A percentile compares a stretch with the other conserved stretches of the same genome.
phyloP scores from a whole-genome alignment of 78 protist genomes.

The Bodo saltans region DNA sequence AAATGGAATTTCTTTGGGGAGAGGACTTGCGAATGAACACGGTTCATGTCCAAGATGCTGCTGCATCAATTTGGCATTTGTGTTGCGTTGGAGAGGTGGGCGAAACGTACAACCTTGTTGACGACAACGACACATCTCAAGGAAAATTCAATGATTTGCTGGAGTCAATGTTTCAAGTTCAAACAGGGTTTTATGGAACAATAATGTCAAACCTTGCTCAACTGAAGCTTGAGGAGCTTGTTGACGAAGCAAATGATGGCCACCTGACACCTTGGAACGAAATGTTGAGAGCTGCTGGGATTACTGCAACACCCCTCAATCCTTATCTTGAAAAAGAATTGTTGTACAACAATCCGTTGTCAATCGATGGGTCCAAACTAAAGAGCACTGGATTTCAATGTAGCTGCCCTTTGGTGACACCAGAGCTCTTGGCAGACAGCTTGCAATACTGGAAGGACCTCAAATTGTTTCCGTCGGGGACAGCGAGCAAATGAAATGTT shows the following conservation, averaged over 20 bases:
- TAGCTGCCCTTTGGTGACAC: not conserved
- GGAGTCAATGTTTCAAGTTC: slow-evolving; percentile 72
- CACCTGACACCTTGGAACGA: slow-evolving; percentile 90
- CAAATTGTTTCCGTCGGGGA: not conserved
- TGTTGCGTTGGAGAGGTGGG: slow-evolving; percentile 58
- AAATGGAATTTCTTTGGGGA: slow-evolving; percentile 84
- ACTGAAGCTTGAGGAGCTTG: slow-evolving; percentile 47
- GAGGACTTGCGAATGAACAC: slow-evolving; percentile 79
- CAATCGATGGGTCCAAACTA: slow-evolving; percentile 78
- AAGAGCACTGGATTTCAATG: slow-evolving; percentile 67
- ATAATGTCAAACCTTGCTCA: slow-evolving; percentile 31
- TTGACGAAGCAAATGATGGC: slow-evolving; percentile 77
- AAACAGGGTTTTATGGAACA: slow-evolving; percentile 75
- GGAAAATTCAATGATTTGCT: slow-evolving; percentile 57
- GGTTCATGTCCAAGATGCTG: slow-evolving; percentile 90
- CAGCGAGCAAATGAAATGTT: no score
- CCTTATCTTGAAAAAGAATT: slow-evolving; percentile 87
- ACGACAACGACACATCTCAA: slow-evolving; percentile 74
- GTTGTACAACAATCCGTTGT: slow-evolving; percentile 64
- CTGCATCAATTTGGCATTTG: slow-evolving; percentile 68
- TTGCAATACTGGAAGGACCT: not conserved
- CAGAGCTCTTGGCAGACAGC: not conserved
- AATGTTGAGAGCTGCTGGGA: slow-evolving; percentile 56
- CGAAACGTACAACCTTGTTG: slow-evolving; percentile 78
- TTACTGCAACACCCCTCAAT: slow-evolving; percentile 77